Evolutionary conservation across 768 basidiomycete genomes (phyloP).

Genomic region (Ramaria sp.): DNA sequence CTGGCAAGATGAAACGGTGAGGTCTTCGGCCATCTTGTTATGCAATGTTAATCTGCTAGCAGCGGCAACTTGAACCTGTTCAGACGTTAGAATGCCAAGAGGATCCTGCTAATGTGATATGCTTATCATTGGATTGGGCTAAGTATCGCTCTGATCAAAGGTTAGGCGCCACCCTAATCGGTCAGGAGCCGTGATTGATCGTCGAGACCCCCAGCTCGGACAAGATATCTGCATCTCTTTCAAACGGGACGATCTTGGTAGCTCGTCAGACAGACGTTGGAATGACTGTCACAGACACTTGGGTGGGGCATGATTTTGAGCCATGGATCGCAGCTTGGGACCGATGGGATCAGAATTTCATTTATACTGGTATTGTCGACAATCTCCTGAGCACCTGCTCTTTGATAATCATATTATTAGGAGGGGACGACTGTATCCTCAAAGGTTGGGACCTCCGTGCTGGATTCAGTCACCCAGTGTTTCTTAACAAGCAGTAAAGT

Average conservation of each 20-base stretch:
- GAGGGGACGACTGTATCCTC: slow-evolving; percentile 85
- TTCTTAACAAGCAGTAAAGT: slow-evolving; percentile 60
- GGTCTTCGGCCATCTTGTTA: slow-evolving; percentile 10
- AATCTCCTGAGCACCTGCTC: not conserved
- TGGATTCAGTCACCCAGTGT: slow-evolving; percentile 45
- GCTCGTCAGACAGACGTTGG: slow-evolving; percentile 33
- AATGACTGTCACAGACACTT: slow-evolving; percentile 40
- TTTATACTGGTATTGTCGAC: slow-evolving; percentile 65
- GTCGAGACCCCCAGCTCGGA: slow-evolving; percentile 24
- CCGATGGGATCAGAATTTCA: slow-evolving; percentile 65
- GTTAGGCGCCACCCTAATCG: slow-evolving; percentile 10
- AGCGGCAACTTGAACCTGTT: slow-evolving; percentile 12
- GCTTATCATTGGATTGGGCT: slow-evolving; percentile 92
- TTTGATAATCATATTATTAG: slow-evolving; percentile 26
- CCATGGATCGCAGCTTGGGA: slow-evolving; percentile 93
- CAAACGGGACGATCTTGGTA: slow-evolving; percentile 67
- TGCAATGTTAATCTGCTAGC: not conserved
- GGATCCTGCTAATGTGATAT: slow-evolving; percentile 47
- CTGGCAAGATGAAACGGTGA: slow-evolving; percentile 40
- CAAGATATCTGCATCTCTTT: slow-evolving; percentile 67
- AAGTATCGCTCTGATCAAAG: slow-evolving; percentile 35
- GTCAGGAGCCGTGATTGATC: slow-evolving; percentile 28
- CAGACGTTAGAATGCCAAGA: slow-evolving; percentile 18
- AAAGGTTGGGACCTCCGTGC: slow-evolving; percentile 86
- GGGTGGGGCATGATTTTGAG: slow-evolving; percentile 89